Conservation (phyloP, 148 eudicot genomes). For the Selenicereus undatus region DNA sequence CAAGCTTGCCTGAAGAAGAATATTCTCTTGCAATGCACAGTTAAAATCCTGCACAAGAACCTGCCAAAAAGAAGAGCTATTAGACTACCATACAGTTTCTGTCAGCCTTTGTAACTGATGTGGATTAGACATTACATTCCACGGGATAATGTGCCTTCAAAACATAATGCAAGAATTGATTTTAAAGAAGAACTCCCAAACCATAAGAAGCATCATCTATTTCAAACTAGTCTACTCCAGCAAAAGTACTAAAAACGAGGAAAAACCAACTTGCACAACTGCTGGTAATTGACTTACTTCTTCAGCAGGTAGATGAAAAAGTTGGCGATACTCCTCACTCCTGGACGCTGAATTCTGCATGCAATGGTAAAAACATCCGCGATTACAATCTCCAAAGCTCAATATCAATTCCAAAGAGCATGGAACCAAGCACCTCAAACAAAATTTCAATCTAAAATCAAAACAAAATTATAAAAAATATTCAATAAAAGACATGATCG, state of each 20-base stretch:
- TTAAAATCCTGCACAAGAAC: constrained; percentile 90
- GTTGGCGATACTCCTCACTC: constrained; percentile 88
- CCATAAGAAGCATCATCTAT: constrained; percentile 7
- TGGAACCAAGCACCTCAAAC: not conserved
- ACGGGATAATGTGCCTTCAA: not conserved
- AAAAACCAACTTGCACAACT: not conserved
- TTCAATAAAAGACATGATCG: not conserved
- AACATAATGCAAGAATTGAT: not conserved
- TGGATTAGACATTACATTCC: not conserved
- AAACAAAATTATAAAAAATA: too few species aligned
- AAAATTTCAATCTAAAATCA: not conserved
- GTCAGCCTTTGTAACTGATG: constrained; percentile 3
- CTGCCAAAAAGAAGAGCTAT: constrained; percentile 29
- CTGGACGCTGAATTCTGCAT: constrained; percentile 31
- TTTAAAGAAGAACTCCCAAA: not conserved
- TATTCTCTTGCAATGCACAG: constrained; percentile 96
- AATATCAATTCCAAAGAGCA: constrained; percentile 4
- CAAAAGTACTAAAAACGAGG: not conserved
- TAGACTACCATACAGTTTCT: not conserved
- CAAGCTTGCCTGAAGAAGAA: constrained; percentile 75
- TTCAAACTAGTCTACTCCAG: not conserved
- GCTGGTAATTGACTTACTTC: constrained; percentile 48
- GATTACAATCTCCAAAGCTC: not conserved
- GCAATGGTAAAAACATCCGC: not conserved
- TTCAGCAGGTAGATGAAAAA: constrained; percentile 82